These are phyloP conservation scores for Luffa aegyptiaca DNA, from an alignment of 306 rosid species.

Conservation along the genomic window DNA sequence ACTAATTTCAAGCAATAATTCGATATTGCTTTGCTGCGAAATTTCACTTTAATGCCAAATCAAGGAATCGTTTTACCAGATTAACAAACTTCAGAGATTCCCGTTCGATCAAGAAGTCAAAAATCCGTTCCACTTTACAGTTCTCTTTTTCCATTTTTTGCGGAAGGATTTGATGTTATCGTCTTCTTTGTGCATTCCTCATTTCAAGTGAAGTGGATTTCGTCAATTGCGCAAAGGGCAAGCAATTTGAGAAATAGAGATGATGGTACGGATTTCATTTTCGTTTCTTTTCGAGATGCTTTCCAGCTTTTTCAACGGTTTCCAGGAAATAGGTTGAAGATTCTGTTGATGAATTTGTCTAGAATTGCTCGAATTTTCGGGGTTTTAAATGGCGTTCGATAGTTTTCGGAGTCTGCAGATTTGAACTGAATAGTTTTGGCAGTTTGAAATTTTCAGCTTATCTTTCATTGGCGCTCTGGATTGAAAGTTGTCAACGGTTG, in stretches of 20 bases:
- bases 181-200: background rate
- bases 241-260: background rate
- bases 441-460: background rate
- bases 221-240: background rate
- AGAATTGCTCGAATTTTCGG: background rate
- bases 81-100: conserved; percentile 1
- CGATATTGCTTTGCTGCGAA: background rate
- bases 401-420: background rate
- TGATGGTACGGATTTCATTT: background rate
- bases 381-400: background rate
- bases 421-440: background rate
- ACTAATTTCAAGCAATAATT: background rate
- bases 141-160: background rate
- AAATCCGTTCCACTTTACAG: background rate
- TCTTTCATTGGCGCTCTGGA: background rate
- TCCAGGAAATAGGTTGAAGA: background rate
- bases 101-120: conserved; percentile 8
- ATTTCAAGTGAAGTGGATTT: background rate
- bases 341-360: background rate
- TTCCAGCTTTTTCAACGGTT: background rate
- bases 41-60: background rate
- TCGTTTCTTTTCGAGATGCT: background rate
- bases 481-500: background rate
- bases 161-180: background rate
- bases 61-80: background rate